Evolutionary conservation across 2,329 filamentous ascomycete genomes (phyloP).

Genomic region (Aspergillus versicolor): DNA sequence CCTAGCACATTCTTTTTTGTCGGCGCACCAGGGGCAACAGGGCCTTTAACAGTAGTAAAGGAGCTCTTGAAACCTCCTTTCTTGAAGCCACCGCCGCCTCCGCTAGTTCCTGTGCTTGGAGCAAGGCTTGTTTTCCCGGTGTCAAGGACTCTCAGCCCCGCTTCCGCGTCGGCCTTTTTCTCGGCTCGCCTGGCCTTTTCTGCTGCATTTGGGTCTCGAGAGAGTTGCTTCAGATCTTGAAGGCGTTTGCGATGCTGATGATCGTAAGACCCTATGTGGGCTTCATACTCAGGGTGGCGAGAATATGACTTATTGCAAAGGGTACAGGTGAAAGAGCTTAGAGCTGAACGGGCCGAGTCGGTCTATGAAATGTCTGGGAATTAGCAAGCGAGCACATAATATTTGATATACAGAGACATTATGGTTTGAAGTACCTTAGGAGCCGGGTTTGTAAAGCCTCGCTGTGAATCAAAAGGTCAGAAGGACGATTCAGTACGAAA

Average conservation of each 20-base stretch:
- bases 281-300: constrained; percentile 93
- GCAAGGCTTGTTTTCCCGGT: constrained; percentile 25
- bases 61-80: constrained; percentile 81
- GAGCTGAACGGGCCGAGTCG: constrained; percentile 69
- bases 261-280: constrained; percentile 90
- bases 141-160: constrained; percentile 39
- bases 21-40: constrained; percentile 24
- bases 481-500: background rate
- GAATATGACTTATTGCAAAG: constrained; percentile 93
- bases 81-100: constrained; percentile 58
- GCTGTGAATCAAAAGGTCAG: constrained; percentile 30
- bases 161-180: constrained; percentile 44
- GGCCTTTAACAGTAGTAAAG: constrained; percentile 58
- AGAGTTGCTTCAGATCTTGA: constrained; percentile 48
- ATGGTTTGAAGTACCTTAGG: constrained; percentile 38
- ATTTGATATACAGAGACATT: background rate
- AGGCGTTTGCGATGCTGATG: constrained; percentile 82
- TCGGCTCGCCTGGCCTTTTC: constrained; percentile 44
- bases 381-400: background rate
- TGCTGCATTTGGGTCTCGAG: constrained; percentile 42
- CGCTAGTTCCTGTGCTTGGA: constrained; percentile 19
- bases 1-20: constrained; percentile 44
- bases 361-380: constrained; percentile 39
- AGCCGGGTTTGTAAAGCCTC: constrained; percentile 48
- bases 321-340: constrained; percentile 78